Evolutionary conservation across 78 protist species (phyloP).

Genomic region (Dictyostelium firmibasis): DNA sequence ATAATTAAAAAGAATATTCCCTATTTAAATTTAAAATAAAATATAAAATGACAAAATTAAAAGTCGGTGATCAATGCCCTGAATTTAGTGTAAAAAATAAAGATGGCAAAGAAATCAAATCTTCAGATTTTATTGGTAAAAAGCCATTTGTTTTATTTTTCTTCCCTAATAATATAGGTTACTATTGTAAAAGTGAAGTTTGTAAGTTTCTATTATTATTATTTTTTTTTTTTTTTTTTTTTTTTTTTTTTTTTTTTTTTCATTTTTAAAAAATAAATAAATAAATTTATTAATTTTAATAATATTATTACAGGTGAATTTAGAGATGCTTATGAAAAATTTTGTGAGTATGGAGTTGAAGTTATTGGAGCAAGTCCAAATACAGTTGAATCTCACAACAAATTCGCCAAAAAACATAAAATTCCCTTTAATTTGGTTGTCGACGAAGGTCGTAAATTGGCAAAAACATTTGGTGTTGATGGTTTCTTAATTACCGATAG

Average conservation of each 20-base stretch:
- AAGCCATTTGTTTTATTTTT: conserved; percentile 3
- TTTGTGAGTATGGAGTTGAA: conserved; percentile 15
- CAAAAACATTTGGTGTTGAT: conserved; percentile 23
- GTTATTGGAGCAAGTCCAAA: conserved; percentile 64
- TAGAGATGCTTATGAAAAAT: conserved; percentile 38
- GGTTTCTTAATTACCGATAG: conserved; percentile 27
- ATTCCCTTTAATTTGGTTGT: conserved; percentile 44
- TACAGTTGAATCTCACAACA: conserved; percentile 26
- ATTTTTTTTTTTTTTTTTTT: no score
- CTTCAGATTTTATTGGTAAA: background rate
- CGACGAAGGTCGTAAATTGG: conserved; percentile 11
- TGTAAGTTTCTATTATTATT: no score
- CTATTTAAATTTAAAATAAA: background rate
- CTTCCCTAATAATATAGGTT: background rate
- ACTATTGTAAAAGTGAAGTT: background rate
- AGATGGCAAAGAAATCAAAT: background rate
- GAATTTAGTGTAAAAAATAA: background rate
- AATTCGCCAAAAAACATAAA: conserved; percentile 32
- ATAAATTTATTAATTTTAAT: no score
- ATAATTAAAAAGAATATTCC: no score
- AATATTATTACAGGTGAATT: conserved; percentile 15
- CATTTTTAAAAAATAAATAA: no score
- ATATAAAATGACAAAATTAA: background rate
- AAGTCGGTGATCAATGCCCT: background rate
- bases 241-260: no score